Percentiles rank a stretch among this genome's conserved stretches.
phyloP scores from a whole-genome alignment of 2,329 filamentous ascomycete species.

The Penicillium occitanis region DNA sequence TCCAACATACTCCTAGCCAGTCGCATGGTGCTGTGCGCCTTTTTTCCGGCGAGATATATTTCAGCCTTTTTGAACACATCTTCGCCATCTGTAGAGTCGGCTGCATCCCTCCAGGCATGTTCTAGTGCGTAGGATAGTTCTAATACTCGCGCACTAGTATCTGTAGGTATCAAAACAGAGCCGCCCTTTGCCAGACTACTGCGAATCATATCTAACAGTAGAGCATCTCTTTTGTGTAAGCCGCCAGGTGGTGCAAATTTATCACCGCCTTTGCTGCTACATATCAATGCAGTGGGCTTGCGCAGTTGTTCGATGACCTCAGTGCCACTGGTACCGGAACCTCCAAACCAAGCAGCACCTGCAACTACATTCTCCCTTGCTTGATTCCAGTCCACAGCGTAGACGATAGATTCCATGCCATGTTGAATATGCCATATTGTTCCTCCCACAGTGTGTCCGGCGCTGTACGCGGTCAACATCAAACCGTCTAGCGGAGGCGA shows the following conservation, averaged over 20 bases:
- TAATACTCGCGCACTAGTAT: conserved; percentile 90
- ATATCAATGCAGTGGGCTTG: conserved; percentile 90
- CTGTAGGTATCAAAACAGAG: conserved; percentile 88
- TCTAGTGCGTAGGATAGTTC: conserved; percentile 91
- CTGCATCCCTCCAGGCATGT: conserved; percentile 78
- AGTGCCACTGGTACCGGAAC: conserved; percentile 73
- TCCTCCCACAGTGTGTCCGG: conserved; percentile 90
- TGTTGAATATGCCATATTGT: conserved; percentile 99
- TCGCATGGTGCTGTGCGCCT: conserved; percentile 82
- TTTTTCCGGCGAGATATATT: conserved; percentile 82
- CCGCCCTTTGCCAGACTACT: conserved; percentile 79
- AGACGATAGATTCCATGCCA: conserved; percentile 93
- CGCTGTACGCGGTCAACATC: conserved; percentile 94
- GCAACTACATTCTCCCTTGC: conserved; percentile 93
- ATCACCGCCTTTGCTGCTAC: conserved; percentile 79
- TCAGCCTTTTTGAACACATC: conserved; percentile 53
- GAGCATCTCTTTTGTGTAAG: conserved; percentile 78
- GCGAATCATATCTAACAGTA: conserved; percentile 75
- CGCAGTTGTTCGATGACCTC: conserved; percentile 92
- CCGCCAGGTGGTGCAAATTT: conserved; percentile 69
- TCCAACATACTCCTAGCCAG: conserved; percentile 95
- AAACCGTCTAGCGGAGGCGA: conserved; percentile 87
- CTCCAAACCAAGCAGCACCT: conserved; percentile 89
- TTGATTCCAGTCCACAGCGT: conserved; percentile 97
- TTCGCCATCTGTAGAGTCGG: conserved; percentile 53